phyloP scores from a whole-genome alignment of 1,284 basidiomycete species.

The Trametes sp. region DNA sequence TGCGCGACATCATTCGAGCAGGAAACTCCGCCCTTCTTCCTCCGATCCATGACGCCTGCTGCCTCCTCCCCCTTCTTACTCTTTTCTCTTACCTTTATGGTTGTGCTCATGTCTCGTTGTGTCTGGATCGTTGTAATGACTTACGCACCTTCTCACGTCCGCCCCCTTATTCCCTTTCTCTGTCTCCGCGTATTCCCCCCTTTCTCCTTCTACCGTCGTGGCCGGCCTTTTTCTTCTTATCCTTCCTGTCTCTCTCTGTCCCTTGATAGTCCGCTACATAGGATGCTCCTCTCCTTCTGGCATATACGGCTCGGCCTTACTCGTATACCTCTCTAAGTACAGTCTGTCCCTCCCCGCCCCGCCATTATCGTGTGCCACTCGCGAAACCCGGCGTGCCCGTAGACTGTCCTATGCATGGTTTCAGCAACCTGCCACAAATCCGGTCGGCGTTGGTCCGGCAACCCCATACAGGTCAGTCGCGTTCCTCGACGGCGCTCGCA shows the following conservation, averaged over 20 bases:
- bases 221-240: constrained; percentile 7
- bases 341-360: constrained; percentile 12
- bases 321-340: constrained; percentile 24
- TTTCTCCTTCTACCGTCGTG: not conserved
- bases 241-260: constrained; percentile 10
- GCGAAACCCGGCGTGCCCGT: not conserved
- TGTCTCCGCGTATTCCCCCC: not conserved
- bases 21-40: constrained; percentile 3
- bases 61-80: constrained; percentile 6
- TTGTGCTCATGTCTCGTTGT: constrained; percentile 35
- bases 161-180: constrained; percentile 7
- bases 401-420: not conserved
- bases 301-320: constrained; percentile 18
- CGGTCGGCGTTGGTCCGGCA: no score
- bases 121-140: constrained; percentile 32
- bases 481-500: no score
- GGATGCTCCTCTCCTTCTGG: constrained; percentile 25
- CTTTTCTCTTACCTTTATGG: constrained; percentile 19
- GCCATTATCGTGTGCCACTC: not conserved
- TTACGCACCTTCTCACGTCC: constrained; percentile 18
- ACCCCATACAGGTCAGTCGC: no score
- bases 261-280: constrained; percentile 12
- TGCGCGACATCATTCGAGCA: constrained; percentile 21
- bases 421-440: no score
- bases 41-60: constrained; percentile 26